Conservation (phyloP, 371 early-diverging fungal species). For the Saksenaea vasiformis region DNA sequence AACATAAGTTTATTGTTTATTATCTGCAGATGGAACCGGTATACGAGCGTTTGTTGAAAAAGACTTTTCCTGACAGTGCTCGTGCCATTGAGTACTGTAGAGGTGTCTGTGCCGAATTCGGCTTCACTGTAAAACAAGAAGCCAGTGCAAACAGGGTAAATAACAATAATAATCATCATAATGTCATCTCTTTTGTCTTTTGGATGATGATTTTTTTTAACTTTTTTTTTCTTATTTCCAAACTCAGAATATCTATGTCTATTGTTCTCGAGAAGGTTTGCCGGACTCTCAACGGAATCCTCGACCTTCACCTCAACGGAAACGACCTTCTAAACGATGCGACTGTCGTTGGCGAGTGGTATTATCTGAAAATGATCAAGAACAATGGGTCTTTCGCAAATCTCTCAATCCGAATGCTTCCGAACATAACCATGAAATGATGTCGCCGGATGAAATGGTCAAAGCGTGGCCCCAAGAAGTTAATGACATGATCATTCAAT, state of each 20-base stretch:
- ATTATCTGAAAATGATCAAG: conserved; percentile 55
- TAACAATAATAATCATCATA: conserved; percentile 7
- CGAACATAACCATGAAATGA: conserved; percentile 63
- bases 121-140: conserved; percentile 50
- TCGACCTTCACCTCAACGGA: conserved; percentile 57
- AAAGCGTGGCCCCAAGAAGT: conserved; percentile 41
- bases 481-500: conserved; percentile 9
- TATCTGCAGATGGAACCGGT: conserved; percentile 44
- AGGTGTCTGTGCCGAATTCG: conserved; percentile 37
- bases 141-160: conserved; percentile 48
- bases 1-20: conserved; percentile 6
- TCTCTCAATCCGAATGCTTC: conserved; percentile 59
- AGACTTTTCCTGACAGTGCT: conserved; percentile 32
- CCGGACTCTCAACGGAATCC: conserved; percentile 61
- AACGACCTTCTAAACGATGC: conserved; percentile 60
- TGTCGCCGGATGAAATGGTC: conserved; percentile 60
- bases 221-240: not conserved
- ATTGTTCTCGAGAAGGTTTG: conserved; percentile 66
- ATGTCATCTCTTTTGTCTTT: conserved; percentile 4
- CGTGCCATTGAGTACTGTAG: conserved; percentile 45
- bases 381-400: conserved; percentile 60
- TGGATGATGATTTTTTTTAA: not conserved
- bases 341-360: conserved; percentile 71
- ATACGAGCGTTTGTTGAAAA: conserved; percentile 37
- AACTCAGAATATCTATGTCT: conserved; percentile 60